These are phyloP conservation scores for Amorphotheca resinae DNA, from an alignment of 495 filamentous ascomycete genomes.

Conservation along the genomic window DNA sequence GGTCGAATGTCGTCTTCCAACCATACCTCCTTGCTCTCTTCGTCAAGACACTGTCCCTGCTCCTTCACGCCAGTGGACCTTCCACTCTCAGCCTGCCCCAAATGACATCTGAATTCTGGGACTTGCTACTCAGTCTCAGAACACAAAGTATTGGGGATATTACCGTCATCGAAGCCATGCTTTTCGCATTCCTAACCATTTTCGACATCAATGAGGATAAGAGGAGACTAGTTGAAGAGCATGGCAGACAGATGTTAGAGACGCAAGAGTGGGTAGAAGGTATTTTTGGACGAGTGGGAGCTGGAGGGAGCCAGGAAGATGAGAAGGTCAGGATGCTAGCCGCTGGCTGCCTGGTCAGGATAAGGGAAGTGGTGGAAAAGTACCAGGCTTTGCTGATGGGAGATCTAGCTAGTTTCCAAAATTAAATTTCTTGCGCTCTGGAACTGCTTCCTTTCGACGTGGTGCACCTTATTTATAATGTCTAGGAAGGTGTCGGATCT, in stretches of 20 bases:
- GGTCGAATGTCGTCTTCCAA: constrained; percentile 35
- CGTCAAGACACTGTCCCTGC: constrained; percentile 51
- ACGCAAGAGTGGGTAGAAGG: constrained; percentile 58
- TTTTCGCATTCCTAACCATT: constrained; percentile 69
- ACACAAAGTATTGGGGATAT: constrained; percentile 24
- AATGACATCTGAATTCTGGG: constrained; percentile 61
- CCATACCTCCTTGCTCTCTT: constrained; percentile 47
- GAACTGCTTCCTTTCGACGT: too few species aligned
- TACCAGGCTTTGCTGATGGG: constrained; percentile 58
- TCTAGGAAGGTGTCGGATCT: too few species aligned
- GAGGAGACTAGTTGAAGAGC: constrained; percentile 41
- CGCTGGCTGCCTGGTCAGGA: constrained; percentile 68
- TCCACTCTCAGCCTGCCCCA: constrained; percentile 47
- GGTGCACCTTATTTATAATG: too few species aligned
- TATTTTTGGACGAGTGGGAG: constrained; percentile 49
- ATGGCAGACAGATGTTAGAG: constrained; percentile 41
- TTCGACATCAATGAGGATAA: constrained; percentile 63
- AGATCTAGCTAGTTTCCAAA: constrained; percentile 39
- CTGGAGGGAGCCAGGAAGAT: constrained; percentile 35
- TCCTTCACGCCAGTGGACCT: constrained; percentile 54
- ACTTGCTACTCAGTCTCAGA: constrained; percentile 41
- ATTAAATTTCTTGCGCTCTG: too few species aligned
- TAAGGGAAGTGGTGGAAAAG: constrained; percentile 68
- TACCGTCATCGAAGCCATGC: constrained; percentile 54
- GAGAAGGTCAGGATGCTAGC: constrained; percentile 56